These are phyloP conservation scores for Gastrolobium villosum DNA, from an alignment of 306 rosid species.

Conservation along the genomic window DNA sequence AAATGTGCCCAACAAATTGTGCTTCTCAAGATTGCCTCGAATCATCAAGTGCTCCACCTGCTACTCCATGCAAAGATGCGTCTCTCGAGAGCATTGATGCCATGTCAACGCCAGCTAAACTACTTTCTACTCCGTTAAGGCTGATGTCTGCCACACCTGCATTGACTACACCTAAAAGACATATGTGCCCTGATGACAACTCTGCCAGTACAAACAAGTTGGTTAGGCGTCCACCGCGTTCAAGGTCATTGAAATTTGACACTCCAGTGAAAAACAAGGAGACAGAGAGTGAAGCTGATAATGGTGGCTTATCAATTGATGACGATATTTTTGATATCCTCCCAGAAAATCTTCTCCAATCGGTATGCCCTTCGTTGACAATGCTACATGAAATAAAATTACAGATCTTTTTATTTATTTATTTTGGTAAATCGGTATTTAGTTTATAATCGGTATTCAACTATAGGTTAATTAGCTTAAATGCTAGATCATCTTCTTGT, in stretches of 20 bases:
- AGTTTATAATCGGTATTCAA: too few species aligned
- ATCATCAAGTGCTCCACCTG: constrained; percentile 33
- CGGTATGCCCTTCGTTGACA: constrained; percentile 60
- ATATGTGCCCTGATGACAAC: constrained; percentile 66
- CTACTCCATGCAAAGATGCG: constrained; percentile 61
- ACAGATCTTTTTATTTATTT: background rate
- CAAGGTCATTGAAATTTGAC: constrained; percentile 77
- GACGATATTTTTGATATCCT: constrained; percentile 66
- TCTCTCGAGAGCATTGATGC: constrained; percentile 24
- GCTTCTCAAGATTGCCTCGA: constrained; percentile 39
- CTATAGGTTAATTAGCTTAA: background rate
- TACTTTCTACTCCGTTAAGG: constrained; percentile 62
- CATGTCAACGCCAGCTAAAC: constrained; percentile 66
- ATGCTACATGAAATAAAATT: background rate
- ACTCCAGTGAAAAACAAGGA: constrained; percentile 68
- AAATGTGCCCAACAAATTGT: constrained; percentile 25
- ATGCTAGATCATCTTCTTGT: constrained; percentile 13
- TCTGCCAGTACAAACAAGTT: constrained; percentile 54
- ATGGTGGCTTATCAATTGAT: constrained; percentile 44
- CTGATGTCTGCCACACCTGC: constrained; percentile 78
- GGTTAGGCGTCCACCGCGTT: constrained; percentile 63
- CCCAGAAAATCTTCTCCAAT: constrained; percentile 68
- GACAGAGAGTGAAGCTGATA: constrained; percentile 42
- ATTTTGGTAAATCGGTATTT: background rate
- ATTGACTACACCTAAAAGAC: constrained; percentile 61